Evolutionary conservation across 1,139 yeast species (phyloP).

Genomic region (Keqinozyma sinolaborantium): DNA sequence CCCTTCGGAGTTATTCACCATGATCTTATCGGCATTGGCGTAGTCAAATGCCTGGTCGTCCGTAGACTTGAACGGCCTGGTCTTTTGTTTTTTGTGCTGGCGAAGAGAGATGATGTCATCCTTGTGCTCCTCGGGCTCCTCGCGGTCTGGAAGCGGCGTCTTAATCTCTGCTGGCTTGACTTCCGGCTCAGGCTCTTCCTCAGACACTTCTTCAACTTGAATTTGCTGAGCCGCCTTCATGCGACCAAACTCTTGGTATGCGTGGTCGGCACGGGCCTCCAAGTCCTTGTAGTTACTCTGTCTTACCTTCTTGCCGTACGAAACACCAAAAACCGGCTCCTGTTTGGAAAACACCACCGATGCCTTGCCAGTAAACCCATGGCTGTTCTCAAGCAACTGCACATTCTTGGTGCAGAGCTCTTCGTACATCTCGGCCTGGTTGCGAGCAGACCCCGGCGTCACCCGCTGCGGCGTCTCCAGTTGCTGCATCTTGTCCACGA

Average conservation of each 20-base stretch:
- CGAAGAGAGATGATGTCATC: conserved; percentile 58
- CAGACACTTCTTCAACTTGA: conserved; percentile 18
- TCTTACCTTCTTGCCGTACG: conserved; percentile 2
- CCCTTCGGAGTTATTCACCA: conserved; percentile 23
- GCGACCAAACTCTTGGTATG: conserved; percentile 1
- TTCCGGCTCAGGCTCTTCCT: conserved; percentile 5
- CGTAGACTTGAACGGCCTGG: conserved; percentile 9
- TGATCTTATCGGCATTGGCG: conserved; percentile 44
- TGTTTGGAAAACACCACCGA: background rate
- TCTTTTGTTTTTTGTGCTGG: conserved; percentile 17
- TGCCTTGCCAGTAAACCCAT: background rate
- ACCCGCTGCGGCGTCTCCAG: background rate
- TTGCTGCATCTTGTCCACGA: conserved; percentile 19
- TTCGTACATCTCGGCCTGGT: background rate
- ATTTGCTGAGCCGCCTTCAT: conserved; percentile 3
- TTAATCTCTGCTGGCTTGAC: conserved; percentile 2
- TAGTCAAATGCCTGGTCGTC: conserved; percentile 40
- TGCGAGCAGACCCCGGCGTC: background rate
- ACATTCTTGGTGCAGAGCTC: conserved; percentile 2
- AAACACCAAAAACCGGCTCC: background rate
- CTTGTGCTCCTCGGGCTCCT: conserved; percentile 20
- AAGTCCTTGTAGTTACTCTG: conserved; percentile 1
- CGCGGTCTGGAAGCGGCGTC: conserved; percentile 4
- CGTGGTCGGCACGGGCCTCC: background rate
- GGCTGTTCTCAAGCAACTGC: background rate